Evolutionary conservation across 768 basidiomycete species (phyloP), one percentile per base, ranked within the genome.

Genomic region (Sistotremastrum suecicum): DNA sequence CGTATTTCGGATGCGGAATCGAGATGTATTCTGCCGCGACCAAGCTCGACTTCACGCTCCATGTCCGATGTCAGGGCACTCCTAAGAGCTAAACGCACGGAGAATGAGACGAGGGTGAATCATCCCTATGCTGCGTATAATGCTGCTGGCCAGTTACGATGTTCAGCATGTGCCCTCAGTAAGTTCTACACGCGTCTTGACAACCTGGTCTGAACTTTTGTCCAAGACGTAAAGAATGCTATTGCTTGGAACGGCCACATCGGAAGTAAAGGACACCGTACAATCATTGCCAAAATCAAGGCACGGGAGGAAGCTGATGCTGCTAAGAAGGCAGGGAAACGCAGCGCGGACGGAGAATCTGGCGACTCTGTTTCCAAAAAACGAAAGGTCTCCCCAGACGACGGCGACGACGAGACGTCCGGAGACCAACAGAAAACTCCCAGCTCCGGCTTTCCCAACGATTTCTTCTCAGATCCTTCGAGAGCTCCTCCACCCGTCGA

Each of bases 191-290:
- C 20, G 20, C 20, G 20, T 20, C 1, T 20, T 20, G 20, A 20
- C 20, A 20, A 20, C 20, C 20, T 20, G 2, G 1, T 2, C 20
- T 20, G 20, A 20, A 2, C 20, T 20, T 20, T 20, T 20, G 68
- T 1, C 70, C 66, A 7, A 7, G 47, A 62, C 12, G 69, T 90
- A 47, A 89, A 87, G 54, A 76, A 86, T 54, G 72, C 83, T 3
- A 75, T 81, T 29, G 81, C 82, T n/a, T 90, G 86, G 86, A 78
- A 86, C 48, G 84, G 86, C 20, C 86, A 90, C 61, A 59, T 90
- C 12, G 85, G 80, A 8, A 85, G 81, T 63, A 89, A 89, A 63
- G 62, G 62, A 1, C 86, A 90, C 58, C 76, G 86, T 34, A 78
- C 68, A 37, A 79, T 75, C 54, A 76, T 79, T 11, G 67, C 69